Base-by-base conservation (phyloP, 257 asterid genomes). In the Scutellaria galericulata region DNA sequence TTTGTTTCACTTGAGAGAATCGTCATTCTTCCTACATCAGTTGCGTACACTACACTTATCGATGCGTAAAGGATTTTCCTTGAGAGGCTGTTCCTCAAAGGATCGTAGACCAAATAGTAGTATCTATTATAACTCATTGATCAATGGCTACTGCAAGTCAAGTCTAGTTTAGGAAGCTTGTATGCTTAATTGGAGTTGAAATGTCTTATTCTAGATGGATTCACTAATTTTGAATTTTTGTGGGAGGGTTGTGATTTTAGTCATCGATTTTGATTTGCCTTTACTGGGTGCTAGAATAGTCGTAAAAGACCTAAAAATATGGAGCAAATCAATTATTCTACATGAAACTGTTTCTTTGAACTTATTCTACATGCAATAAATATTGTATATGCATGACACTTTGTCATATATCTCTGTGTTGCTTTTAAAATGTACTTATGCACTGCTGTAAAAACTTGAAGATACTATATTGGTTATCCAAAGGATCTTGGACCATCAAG, bases 401-500 rank as follows among this genome's bases (percentile, higher is more conserved):
- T 14, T 20, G 50, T 50, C 14, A 54, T 42, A 54, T 42, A 13
- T 20, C 40, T 59, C 7, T 14, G 37, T 24, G 35, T 40, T 13
- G 44, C 44, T 40, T 46, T 45, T 37, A 13, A 45, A 31, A 14
- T 39, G 7, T 27, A 40, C 62, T 31, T 2, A 20, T 73, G 66
- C 45, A 7, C 52, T 64, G 70, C 54, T 48, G 24, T 5, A n/a
- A 56, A 64, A n/a, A 10, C 24, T 72, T 57, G 57, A 66, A 94
- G 99, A 87, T 89, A 88, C 85, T 89, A 94, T 62, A 89, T 95
- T 15, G 92, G 98, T 57, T 88, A 82, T 64, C 98, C 99, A 0
- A 94, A 90, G 86, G 95, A 94, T 86, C 96, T 91, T 71, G 98
- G 98, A 60, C 93, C 95, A 7, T 90, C 99, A 13, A 86, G 78